These are phyloP conservation scores for Gentiana straminea DNA, from an alignment of 257 asterid species.

Conservation along the genomic window DNA sequence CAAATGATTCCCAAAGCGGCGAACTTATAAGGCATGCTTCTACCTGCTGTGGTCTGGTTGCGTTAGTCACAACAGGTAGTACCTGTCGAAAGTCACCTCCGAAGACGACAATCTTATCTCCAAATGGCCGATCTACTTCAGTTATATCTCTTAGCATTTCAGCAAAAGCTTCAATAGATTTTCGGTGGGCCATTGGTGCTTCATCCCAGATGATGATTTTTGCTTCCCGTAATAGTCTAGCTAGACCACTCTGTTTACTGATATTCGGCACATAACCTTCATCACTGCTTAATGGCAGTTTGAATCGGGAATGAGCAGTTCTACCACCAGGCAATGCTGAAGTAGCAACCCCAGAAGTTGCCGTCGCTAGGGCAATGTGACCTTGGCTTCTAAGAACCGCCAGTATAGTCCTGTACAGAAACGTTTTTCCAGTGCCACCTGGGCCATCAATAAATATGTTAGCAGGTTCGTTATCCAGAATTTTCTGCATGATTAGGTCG, in stretches of 20 bases:
- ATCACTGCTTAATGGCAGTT: background rate
- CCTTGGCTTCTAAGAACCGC: background rate
- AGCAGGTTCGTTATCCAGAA: background rate
- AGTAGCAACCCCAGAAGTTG: slow-evolving; percentile 3
- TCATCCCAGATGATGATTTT: slow-evolving; percentile 2
- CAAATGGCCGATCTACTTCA: background rate
- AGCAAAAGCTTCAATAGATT: background rate
- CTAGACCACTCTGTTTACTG: background rate
- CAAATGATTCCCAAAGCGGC: background rate
- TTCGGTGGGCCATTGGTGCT: slow-evolving; percentile 4
- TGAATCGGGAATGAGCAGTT: background rate
- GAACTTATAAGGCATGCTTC: background rate
- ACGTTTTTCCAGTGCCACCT: background rate
- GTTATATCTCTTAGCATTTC: background rate
- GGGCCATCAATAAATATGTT: slow-evolving; percentile 1
- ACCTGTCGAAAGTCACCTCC: slow-evolving; percentile 5
- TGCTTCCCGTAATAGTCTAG: background rate
- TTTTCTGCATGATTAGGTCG: background rate
- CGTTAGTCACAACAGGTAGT: background rate
- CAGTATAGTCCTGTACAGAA: background rate
- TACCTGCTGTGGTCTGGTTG: background rate
- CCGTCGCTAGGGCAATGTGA: background rate
- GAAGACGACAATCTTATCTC: background rate
- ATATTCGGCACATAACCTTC: background rate
- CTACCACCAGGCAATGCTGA: background rate